Base-by-base conservation (phyloP, 306 rosid genomes). In the Acacia crassicarpa region DNA sequence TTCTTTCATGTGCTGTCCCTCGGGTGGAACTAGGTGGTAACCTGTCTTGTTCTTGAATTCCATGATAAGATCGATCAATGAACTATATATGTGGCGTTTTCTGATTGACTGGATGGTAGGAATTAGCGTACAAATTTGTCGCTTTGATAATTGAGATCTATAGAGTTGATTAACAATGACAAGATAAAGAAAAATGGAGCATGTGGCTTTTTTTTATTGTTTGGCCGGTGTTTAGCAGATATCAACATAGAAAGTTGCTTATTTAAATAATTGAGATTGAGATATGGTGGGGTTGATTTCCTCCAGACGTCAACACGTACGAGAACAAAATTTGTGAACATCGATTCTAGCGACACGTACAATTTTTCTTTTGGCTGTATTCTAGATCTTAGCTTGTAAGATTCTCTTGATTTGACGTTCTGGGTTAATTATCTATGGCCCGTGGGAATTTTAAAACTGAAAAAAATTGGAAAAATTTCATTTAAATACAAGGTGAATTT, bases 11-110 rank as follows among this genome's bases (percentile, higher is more conserved):
- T 35, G 25, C 30, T 33, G 51, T 14, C 56, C 59, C 2, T 74
- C 72, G 8, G 83, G 54, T 22, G 86, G 80, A 79, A 66, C 11
- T 1, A 38, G 15, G 0, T 12, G 8, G 61, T 84, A 56, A 10
- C 45, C 81, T n/a, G 46, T 72, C 59, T 12, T 76, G 44, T 66
- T 59, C 19, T 48, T 65, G 59, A 67, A 3, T 4, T 61, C 45
- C 73, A 73, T 78, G 53, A 62, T 25, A 17, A 27, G 67, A 62
- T 25, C 19, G 67, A 27, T 25, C 9, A 4, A 62, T 62, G 38
- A 12, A 14, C 35, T 23, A 58, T 30, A 30, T 30, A 30, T 9
- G 33, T 62, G 67, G 40, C 33, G 14, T 13, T 62, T 62, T 62
- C 35, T 61, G 35, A 4, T 61, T 61, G 67, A 10, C 25, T 22